phyloP scores from a whole-genome alignment of 83 land plant species.

The Diphasiastrum complanatum region DNA sequence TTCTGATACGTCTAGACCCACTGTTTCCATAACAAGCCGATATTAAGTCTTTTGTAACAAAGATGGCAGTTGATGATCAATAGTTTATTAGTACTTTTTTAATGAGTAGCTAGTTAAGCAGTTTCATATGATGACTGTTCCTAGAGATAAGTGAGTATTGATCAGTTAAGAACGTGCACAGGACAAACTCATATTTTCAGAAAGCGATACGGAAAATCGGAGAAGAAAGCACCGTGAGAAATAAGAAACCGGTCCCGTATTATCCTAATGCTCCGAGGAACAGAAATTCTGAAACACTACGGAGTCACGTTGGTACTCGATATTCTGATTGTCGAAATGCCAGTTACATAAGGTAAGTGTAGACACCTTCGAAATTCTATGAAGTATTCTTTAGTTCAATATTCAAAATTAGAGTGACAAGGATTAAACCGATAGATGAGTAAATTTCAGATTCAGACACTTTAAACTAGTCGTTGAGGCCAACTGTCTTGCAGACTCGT shows the following conservation, averaged over 20 bases:
- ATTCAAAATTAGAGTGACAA: neutral
- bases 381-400: neutral
- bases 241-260: conserved; percentile 24
- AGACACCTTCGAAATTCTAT: neutral
- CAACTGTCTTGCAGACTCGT: neutral
- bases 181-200: conserved; percentile 27
- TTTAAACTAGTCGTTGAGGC: neutral
- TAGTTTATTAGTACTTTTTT: too few relatives aligned
- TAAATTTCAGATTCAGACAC: neutral
- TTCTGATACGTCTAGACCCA: too few relatives aligned
- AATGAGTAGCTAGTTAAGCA: too few relatives aligned
- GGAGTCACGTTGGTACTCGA: conserved; percentile 6
- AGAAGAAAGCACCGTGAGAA: conserved; percentile 2
- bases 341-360: conserved; percentile 24
- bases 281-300: conserved; percentile 2
- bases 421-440: neutral
- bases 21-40: too few relatives aligned
- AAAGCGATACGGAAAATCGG: conserved; percentile 19
- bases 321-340: conserved; percentile 24
- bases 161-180: too few relatives aligned
- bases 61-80: too few relatives aligned
- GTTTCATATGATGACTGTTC: too few relatives aligned
- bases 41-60: too few relatives aligned
- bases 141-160: too few relatives aligned
- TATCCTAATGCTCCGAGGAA: conserved; percentile 19